Base-by-base conservation (phyloP, 805 yeast species). In the Nakazawaea ernobii region DNA sequence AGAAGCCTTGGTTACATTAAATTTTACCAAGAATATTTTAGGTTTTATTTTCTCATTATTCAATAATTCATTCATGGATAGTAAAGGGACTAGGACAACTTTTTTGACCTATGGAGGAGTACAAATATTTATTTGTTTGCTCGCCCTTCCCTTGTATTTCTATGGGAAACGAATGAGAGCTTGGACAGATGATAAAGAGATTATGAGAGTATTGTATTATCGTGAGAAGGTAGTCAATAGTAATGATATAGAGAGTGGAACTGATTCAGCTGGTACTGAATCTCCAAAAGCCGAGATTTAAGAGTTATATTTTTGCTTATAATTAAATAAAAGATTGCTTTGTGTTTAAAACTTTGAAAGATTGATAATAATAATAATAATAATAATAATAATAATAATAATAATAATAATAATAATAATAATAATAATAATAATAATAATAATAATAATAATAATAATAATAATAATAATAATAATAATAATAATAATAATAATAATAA, bases 31-130 rank as follows among this genome's bases (percentile, higher is more conserved):
- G 59, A 80, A 80, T 53, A 59, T 75, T 8, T 42, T 78, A 32
- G 85, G 84, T 2, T 77, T 80, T 51, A 56, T 70, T 13, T 80
- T 80, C 54, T 76, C 84, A 5, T 65, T 80, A 26, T 80, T 80
- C 62, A 80, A 77, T 55, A 77, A 74, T 44, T 52, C 62, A 28
- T 79, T 76, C 49, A 60, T 69, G 37, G 67, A 61, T 35, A 39
- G 58, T 3, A 51, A 66, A 6, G 81, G 83, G 13, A 55, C 71
- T 32, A 69, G 68, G 49, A 67, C 66, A n/a, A 65, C 76, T 7
- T 80, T 75, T 53, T 60, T 78, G 24, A 73, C 72, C 3, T 80
- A 73, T 55, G 85, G 83, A 1, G 61, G 73, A 29, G 67, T 77
- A 24, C 79, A 80, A 54, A 55, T 79, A 17, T 64, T 68, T 32